Conservation (phyloP, 441 rosid species). For the Aleurites moluccanus region DNA sequence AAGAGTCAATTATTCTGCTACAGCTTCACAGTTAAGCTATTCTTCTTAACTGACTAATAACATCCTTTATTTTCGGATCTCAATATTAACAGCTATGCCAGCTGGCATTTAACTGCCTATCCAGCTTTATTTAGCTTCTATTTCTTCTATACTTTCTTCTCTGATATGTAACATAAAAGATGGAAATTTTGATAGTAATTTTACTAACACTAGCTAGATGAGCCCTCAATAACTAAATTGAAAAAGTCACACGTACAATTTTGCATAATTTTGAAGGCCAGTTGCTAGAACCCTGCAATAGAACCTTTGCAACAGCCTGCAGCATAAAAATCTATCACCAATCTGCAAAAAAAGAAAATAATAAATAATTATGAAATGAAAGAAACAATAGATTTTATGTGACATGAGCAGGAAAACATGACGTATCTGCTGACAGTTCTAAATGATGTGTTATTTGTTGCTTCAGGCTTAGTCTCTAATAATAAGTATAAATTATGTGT, state of each 20-base stretch:
- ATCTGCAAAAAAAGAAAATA: slow-evolving; percentile 49
- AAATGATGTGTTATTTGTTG: not conserved
- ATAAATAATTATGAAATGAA: not conserved
- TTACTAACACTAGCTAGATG: slow-evolving; percentile 8
- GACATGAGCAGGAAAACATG: not conserved
- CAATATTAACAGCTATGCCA: too few relatives aligned
- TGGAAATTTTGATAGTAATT: not conserved
- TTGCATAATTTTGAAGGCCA: too few relatives aligned
- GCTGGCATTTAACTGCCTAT: too few relatives aligned
- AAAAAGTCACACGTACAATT: slow-evolving; percentile 59
- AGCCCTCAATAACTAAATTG: not conserved
- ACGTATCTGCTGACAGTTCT: not conserved
- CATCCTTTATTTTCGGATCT: too few relatives aligned
- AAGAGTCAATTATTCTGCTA: too few relatives aligned
- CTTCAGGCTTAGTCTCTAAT: not conserved
- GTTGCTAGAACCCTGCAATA: slow-evolving; percentile 76
- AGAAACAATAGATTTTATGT: not conserved
- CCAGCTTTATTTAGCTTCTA: too few relatives aligned
- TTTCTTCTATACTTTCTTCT: too few relatives aligned
- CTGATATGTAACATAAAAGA: too few relatives aligned
- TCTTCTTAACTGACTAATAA: too few relatives aligned
- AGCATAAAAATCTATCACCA: slow-evolving; percentile 81
- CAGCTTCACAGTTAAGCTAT: too few relatives aligned
- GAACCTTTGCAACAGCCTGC: slow-evolving; percentile 60
- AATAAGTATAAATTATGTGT: not conserved